Evolutionary conservation across 495 filamentous ascomycete genomes (phyloP), one percentile per base, ranked within the genome.

Genomic region (Neurospora sublineolata): DNA sequence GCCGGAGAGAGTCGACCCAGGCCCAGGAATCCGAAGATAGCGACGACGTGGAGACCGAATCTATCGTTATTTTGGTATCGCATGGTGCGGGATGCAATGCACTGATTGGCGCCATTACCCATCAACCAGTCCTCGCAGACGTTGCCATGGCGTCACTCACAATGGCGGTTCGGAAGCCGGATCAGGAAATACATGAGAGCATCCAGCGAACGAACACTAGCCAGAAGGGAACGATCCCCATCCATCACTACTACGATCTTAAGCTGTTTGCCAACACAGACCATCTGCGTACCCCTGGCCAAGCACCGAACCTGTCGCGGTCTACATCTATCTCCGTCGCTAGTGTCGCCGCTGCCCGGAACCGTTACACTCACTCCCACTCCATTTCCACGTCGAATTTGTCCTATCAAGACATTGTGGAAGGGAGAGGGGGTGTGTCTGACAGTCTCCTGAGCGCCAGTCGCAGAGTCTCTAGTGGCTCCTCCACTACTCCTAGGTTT

Each of bases 61-160:
- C 92, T 0, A 88, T 98, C 8, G 80, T 99, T n/a, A 86, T 99
- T 37, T 80, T 99, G 14, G 93, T 99, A 68, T 97, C 96, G 0
- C 95, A 99, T 76, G 94, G 94, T n/a, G 96, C 96, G 12, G 96
- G 94, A 68, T 97, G 95, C 81, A 99, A 99, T 81, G 96, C 95
- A 0, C 80, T 99, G 67, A 94, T 98, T 68, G 94, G 94, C 7
- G 93, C 93, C 5, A 84, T 99, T 70, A 96, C 92, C 0, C 90
- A 94, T 69, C 91, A 94, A 73, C 93, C 95, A 0, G 92, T 94
- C 3, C 85, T 99, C 9, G 85, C 95, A 68, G 94, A 98, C 78
- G 91, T 98, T 18, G 90, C 88, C 39, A 93, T 94, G 82, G 91
- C 94, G 10, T 97, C 93, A 0, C 84, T 99, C 37, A 97, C 95